phyloP scores from a whole-genome alignment of 1,139 yeast species.

The Zygosaccharomyces pseudobailii region DNA sequence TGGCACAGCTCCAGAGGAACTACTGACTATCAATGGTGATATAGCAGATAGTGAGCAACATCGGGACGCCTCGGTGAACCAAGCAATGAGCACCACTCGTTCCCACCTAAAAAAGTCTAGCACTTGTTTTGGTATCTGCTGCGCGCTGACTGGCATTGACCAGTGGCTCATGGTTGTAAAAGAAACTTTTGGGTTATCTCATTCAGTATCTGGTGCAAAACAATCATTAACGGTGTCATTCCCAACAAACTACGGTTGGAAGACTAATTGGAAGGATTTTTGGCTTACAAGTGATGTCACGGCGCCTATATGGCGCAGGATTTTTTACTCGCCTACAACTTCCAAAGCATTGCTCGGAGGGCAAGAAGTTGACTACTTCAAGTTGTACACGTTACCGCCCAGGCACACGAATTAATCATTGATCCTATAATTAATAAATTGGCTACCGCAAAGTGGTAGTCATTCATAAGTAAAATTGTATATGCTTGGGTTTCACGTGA shows the following conservation, averaged over 20 bases:
- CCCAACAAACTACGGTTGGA: conserved; percentile 56
- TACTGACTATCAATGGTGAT: conserved; percentile 23
- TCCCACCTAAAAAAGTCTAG: conserved; percentile 18
- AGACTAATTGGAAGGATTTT: conserved; percentile 59
- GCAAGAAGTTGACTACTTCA: conserved; percentile 56
- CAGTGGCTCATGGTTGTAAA: conserved; percentile 31
- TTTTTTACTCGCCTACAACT: conserved; percentile 50
- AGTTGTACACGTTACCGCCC: conserved; percentile 48
- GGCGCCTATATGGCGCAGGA: conserved; percentile 41
- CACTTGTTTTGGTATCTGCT: conserved; percentile 17
- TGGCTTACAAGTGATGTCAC: conserved; percentile 53
- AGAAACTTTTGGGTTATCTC: conserved; percentile 25
- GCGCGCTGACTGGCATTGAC: conserved; percentile 33
- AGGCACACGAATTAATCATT: neutral
- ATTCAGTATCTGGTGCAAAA: conserved; percentile 6
- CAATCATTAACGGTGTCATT: conserved; percentile 16
- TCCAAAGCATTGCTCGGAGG: conserved; percentile 65
- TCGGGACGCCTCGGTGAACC: neutral
- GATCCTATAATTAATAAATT: neutral
- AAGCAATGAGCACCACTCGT: conserved; percentile 8
- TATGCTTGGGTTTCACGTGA: neutral
- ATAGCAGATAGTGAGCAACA: neutral
- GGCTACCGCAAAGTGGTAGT: neutral
- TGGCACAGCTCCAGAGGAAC: conserved; percentile 38
- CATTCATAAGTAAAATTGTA: neutral